Evolutionary conservation across 805 yeast genomes (phyloP), one percentile per base, ranked within the genome.

Genomic region (Debaryomyces castellii): DNA sequence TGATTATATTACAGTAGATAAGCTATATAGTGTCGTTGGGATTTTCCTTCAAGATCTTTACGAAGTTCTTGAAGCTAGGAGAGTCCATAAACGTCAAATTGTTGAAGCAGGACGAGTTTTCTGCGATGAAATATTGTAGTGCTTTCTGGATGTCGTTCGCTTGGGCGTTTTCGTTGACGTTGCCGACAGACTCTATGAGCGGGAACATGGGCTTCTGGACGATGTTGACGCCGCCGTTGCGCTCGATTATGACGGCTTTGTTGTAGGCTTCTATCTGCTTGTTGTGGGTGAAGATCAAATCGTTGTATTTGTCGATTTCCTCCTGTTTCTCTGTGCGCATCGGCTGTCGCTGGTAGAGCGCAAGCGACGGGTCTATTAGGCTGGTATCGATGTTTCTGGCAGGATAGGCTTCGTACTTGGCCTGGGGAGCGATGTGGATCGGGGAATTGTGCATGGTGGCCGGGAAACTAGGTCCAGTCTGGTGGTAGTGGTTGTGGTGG

Each of bases 261-360:
- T 51, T 51, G 37, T 49, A 49, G 12, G 47, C 50, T 35, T 51
- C 55, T 9, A 49, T 47, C 28, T 51, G 52, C 12, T 22, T 27
- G 30, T 51, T 51, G 28, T 51, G 55, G 9, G 38, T 22, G 9
- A 18, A 8, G 4, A 51, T 42, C 18, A 51, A 41, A n/a, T 43
- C 49, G 24, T 51, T 51, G 34, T 51, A 51, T 10, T 35, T 40
- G 14, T 34, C 46, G 17, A 46, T 32, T 17, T 46, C 49, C 20
- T 46, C 49, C 18, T 41, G 41, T 22, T 42, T 39, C 30, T 39
- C 43, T 2, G 44, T 14, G 11, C 27, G 24, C 12, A 17, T 30
- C 4, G 45, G 10, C 18, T 25, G 22, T 14, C 39, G 30, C 12
- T 37, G 25, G 23, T 12, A 30, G 11, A 25, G 40, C 3, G 41